Percentiles rank a stretch among this genome's conserved stretches.
phyloP scores from a whole-genome alignment of 78 protist species.

The Dictyostelium citrinum region DNA sequence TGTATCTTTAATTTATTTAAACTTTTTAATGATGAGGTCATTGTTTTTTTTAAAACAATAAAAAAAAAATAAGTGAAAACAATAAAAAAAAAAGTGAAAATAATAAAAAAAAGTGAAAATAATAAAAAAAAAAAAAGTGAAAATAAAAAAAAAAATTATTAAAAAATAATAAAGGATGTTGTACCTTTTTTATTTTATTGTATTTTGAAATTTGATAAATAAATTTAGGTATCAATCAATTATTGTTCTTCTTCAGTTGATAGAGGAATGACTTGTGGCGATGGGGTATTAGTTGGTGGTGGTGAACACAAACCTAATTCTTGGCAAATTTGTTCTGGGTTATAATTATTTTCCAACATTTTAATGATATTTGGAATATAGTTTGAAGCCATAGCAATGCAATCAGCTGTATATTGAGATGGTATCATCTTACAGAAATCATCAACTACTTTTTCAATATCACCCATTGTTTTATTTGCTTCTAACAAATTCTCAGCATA shows the following conservation, averaged over 20 bases:
- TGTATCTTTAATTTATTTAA: neutral
- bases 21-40: neutral
- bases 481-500: neutral
- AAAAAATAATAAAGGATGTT: no score
- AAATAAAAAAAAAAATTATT: no score
- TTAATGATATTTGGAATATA: constrained; percentile 8
- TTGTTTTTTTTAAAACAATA: neutral
- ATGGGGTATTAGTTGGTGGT: no score
- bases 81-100: neutral
- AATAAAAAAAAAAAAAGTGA: no score
- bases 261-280: no score
- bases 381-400: neutral
- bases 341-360: neutral
- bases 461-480: neutral
- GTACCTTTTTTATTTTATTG: no score
- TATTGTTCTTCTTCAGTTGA: no score
- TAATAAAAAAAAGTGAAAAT: no score
- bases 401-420: neutral
- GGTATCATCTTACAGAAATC: neutral
- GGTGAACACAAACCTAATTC: no score
- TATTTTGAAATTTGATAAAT: no score
- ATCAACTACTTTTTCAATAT: neutral
- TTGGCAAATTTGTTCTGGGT: neutral
- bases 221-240: no score
- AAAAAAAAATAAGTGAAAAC: neutral